Evolutionary conservation across 176 grass and related monocot species (phyloP).

Genomic region (Triticum aestivum): DNA sequence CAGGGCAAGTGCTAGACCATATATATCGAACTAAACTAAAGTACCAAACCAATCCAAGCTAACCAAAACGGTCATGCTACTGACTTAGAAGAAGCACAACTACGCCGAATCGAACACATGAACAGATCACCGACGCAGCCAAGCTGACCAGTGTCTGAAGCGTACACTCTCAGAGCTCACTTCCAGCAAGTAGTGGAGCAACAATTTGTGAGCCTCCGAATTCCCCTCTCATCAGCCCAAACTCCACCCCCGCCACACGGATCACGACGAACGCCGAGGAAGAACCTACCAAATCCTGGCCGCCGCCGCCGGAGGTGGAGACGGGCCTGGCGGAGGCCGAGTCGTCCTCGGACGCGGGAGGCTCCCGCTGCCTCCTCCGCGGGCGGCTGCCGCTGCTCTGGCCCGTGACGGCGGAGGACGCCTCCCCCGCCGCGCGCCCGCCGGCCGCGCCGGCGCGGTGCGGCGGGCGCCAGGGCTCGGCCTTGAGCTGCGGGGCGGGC

Average conservation of each 20-base stretch:
- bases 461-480: conserved; percentile 48
- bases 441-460: not conserved
- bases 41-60: not conserved
- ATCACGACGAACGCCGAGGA: conserved; percentile 8
- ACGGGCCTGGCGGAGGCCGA: conserved; percentile 69
- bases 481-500: conserved; percentile 9
- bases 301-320: conserved; percentile 54
- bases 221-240: not conserved
- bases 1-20: not conserved
- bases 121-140: not conserved
- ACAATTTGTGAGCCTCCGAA: not conserved
- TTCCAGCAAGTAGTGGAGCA: too few species aligned
- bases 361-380: conserved; percentile 38
- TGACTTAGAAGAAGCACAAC: not conserved
- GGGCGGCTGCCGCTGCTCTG: conserved; percentile 48
- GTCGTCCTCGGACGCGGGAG: conserved; percentile 58
- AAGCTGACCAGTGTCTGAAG: not conserved
- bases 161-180: not conserved
- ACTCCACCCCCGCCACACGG: not conserved
- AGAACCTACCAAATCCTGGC: conserved; percentile 60
- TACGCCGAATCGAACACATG: not conserved
- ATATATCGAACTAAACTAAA: not conserved
- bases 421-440: conserved; percentile 30
- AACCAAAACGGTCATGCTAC: not conserved
- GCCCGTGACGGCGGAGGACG: conserved; percentile 58